Base-by-base conservation (phyloP, 2,329 filamentous ascomycete species). In the Penicillium hordei region DNA sequence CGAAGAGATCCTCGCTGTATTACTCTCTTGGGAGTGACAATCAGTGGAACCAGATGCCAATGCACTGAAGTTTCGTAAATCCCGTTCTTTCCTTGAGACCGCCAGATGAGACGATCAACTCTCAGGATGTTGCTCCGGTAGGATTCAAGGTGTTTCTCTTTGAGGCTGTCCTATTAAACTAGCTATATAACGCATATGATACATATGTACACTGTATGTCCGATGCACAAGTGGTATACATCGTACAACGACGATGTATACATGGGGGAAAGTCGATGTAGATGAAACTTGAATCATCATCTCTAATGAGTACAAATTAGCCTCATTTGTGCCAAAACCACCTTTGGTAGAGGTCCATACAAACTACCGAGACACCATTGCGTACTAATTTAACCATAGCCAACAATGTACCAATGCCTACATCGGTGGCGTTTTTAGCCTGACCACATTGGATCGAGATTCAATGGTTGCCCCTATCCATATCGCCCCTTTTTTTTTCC, bases 31-130 rank as follows among this genome's bases (percentile, higher is more conserved):
- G 65, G 60, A 60, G 52, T 48, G 63, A 59, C 58, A 64, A 70
- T 70, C 68, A 68, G 70, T 72, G 70, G 69, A 61, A 60, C 65
- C 57, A 44, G 43, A 55, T 50, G 53, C 59, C 56, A 55, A 56
- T 60, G 48, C 59, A 40, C 53, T 52, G 34, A 54, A 49, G 52
- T 59, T 55, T 57, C 55, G 57, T 49, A 43, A 51, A 48, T 42
- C 51, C 45, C 52, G 55, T 46, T 58, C 46, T 21, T 19, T 58
- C 39, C 25, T 48, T 5, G 27, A 57, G 54, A 54, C 36, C 46
- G 46, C 58, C 42, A 53, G 21, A 53, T 38, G 5, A 27, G 48
- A 52, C 6, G 55, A 60, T 60, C 58, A 52, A 55, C 50, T 34
- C 36, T 57, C 29, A 44, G 57, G 54, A 59, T 57, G 15, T 45